Evolutionary conservation across 2,329 filamentous ascomycete species (phyloP).

Genomic region (Arthrinium phaeospermum): DNA sequence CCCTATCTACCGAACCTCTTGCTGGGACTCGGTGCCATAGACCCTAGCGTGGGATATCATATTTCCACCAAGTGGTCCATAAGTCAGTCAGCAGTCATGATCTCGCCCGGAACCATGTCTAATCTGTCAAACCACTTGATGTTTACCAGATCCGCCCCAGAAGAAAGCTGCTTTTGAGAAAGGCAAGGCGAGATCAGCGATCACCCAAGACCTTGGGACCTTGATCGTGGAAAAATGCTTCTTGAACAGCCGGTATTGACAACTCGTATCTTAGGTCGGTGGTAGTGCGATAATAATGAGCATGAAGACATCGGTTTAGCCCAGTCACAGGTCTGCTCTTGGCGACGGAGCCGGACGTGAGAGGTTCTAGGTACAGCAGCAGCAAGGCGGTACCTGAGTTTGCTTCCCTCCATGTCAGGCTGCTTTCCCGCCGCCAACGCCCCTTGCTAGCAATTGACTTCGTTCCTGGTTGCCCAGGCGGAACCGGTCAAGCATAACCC

Average conservation of each 20-base stretch:
- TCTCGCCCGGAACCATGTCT: not conserved
- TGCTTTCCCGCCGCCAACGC: too few species aligned
- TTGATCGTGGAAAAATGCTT: not conserved
- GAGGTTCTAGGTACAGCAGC: too few species aligned
- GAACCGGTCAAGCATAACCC: too few species aligned
- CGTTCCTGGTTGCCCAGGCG: too few species aligned
- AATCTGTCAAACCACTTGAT: not conserved
- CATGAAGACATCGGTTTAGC: too few species aligned
- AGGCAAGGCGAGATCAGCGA: not conserved
- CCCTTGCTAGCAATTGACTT: too few species aligned
- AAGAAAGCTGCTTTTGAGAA: not conserved
- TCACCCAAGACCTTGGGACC: not conserved
- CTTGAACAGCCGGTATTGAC: not conserved
- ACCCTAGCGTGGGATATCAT: not conserved
- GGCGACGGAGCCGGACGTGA: too few species aligned
- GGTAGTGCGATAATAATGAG: too few species aligned
- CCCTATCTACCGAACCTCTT: not conserved
- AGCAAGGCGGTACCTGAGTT: too few species aligned
- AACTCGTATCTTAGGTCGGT: too few species aligned
- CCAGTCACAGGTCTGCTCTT: too few species aligned
- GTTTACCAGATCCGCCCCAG: not conserved
- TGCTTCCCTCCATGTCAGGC: too few species aligned
- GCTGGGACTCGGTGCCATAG: not conserved
- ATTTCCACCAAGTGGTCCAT: not conserved
- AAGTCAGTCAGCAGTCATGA: not conserved